Evolutionary conservation across 495 filamentous ascomycete species (phyloP), one percentile per base, ranked within the genome.

Genomic region (Lentithecium fluviatile): DNA sequence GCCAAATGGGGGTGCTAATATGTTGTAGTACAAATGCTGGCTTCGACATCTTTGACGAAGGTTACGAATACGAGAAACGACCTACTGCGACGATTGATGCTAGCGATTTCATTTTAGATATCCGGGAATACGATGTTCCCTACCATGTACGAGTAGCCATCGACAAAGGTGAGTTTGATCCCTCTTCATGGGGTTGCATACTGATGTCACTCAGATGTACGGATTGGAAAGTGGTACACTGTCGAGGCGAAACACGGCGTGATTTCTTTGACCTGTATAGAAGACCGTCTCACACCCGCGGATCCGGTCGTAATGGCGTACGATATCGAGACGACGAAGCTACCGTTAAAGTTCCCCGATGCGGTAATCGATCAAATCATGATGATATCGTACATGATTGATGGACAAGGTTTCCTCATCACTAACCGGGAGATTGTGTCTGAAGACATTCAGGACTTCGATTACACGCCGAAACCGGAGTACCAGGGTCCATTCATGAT

Each of bases 331-430:
- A 97, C 94, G 21, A 95, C 90, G 3, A 99, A 99, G 67, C 79
- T 95, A 34, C 94, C 94, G 13, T 78, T 99, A 48, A 99, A 99
- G 72, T 99, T 99, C 70, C 94, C 94, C n/a, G 95, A 97, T 71
- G 87, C 94, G 0, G 80, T 89, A 1, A 86, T 96, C 64, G 94
- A 99, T 75, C 94, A 96, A 74, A 86, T 99, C 66, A 99, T 99
- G 93, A 99, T 99, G 94, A 95, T 99, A 66, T 97, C 95, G 15
- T 99, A 97, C 76, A 99, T 99, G 94, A 97, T 99, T 64, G 94
- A 99, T 68, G 94, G 95, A 0, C 93, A 96, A 75, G 94, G 94
- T 13, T 97, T 99, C 70, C 76, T 99, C 6, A 97, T 99, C 71
- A 99, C 95, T 6, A 99, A 99, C 72, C 84, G 95, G 62, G 93